These are phyloP conservation scores for Meredithiella fracta DNA, from an alignment of 2,329 filamentous ascomycete genomes.

Conservation along the genomic window DNA sequence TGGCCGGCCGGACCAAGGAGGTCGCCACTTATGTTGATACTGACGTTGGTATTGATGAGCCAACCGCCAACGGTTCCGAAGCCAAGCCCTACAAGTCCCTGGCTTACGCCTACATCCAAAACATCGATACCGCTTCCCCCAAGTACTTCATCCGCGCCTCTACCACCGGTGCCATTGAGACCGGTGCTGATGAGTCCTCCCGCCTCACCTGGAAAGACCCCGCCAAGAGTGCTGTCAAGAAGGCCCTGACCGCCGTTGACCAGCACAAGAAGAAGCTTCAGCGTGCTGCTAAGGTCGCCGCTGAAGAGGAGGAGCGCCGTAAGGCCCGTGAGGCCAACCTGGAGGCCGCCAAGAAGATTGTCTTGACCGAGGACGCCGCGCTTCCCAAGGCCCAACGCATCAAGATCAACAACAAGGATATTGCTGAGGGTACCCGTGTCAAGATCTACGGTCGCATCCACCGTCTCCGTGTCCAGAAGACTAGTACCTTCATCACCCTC, in stretches of 20 bases:
- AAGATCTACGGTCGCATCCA: conserved; percentile 72
- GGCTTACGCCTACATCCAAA: conserved; percentile 58
- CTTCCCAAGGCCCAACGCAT: conserved; percentile 62
- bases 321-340: conserved; percentile 50
- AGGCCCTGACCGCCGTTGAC: conserved; percentile 59
- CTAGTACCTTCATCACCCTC: conserved; percentile 73
- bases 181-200: conserved; percentile 45
- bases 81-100: conserved; percentile 67
- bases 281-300: conserved; percentile 57
- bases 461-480: conserved; percentile 64
- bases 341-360: conserved; percentile 62
- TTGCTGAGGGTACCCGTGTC: conserved; percentile 55
- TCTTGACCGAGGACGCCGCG: conserved; percentile 50
- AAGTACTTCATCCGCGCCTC: conserved; percentile 56
- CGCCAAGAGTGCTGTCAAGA: conserved; percentile 73
- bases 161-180: conserved; percentile 40
- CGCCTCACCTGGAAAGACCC: conserved; percentile 63
- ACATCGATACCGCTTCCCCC: conserved; percentile 38
- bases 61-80: conserved; percentile 50
- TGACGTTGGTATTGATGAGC: conserved; percentile 57
- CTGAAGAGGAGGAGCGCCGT: conserved; percentile 55
- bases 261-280: conserved; percentile 69
- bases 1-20: conserved; percentile 34
- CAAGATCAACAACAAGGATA: conserved; percentile 54
- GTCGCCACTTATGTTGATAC: conserved; percentile 59